Base-by-base conservation (phyloP, 2,329 filamentous ascomycete genomes). In the Beauveria sp. region DNA sequence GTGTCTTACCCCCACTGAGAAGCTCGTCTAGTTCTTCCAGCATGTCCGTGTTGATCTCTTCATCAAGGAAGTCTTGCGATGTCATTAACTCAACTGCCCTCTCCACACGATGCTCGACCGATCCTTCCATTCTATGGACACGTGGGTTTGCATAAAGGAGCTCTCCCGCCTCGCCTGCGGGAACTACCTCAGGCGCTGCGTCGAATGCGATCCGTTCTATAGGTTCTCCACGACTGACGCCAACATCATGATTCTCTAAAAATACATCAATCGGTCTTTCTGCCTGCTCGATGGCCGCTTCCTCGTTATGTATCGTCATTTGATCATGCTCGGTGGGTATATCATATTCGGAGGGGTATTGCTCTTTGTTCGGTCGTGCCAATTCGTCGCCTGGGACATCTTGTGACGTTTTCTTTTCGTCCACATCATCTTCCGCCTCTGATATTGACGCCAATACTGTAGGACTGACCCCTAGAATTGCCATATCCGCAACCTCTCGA, bases 31-130 rank as follows among this genome's bases (percentile, higher is more conserved):
- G 55, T 16, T 66, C 60, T 18, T 65, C 55, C 47, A 63, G 44
- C 20, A 64, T 67, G 12, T 66, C 64, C 5, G 62, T 59, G 16
- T 70, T 70, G n/a, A 66, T 59, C 14, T 70, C 70, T 2, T 70
- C 67, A 2, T 69, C 67, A 4, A 56, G 50, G 2, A 61, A 26
- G 14, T 68, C 65, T 28, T 53, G 57, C 4, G 57, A 48, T 26
- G 40, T 8, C 7, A 24, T 2, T 3, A 37, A 26, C 14, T 40
- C 9, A 28, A 3, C 22, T 9, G 22, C 28, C 22, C n/a, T n/a
- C 0, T 20, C 12, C 18, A 14, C 14, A 14, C 34, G 7, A 9
- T 51, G 3, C 8, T 28, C 24, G 34, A 3, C 16, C 9, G 47
- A 22, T 16, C 12, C 7, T 24, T 43, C 16, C 8, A 18, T 47